A percentile compares a stretch with the other conserved stretches of the same genome.
Conservation (phyloP, 371 early-diverging fungal species). For the Mucor saturninus region DNA sequence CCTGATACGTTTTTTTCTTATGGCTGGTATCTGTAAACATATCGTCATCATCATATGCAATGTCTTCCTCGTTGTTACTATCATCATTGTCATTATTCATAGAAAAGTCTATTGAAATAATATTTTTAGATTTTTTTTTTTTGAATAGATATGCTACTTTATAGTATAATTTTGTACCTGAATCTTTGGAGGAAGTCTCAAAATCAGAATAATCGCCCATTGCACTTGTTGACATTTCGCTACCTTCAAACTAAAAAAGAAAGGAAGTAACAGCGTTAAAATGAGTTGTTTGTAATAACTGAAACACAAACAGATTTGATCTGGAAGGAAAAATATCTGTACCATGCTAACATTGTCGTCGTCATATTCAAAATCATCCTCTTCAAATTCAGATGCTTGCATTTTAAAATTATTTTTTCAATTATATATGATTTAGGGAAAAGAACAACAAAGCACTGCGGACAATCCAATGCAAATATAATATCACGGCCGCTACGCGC, state of each 20-base stretch:
- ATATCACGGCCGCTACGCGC: no score
- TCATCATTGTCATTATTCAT: constrained; percentile 3
- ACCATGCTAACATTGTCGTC: constrained; percentile 1
- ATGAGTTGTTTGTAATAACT: not conserved
- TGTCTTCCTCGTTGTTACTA: constrained; percentile 20
- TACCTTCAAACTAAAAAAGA: not conserved
- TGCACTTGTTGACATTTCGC: constrained; percentile 1
- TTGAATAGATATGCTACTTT: not conserved
- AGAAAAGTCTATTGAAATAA: not conserved
- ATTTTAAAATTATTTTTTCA: not conserved
- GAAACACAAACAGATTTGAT: not conserved
- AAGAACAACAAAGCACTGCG: no score
- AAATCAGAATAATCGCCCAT: not conserved
- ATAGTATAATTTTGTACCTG: no score
- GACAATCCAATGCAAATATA: no score
- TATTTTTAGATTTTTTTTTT: not conserved
- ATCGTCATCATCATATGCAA: constrained; percentile 41
- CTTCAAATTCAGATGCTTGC: not conserved
- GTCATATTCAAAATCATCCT: not conserved
- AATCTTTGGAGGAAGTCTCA: not conserved
- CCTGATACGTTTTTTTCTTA: not conserved
- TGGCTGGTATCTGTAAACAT: not conserved
- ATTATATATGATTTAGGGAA: not conserved
- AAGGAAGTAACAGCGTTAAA: not conserved
- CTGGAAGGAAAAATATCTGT: not conserved